Evolutionary conservation across 495 filamentous ascomycete genomes (phyloP), one percentile per base, ranked within the genome.

Genomic region (Pseudevernia furfuracea): DNA sequence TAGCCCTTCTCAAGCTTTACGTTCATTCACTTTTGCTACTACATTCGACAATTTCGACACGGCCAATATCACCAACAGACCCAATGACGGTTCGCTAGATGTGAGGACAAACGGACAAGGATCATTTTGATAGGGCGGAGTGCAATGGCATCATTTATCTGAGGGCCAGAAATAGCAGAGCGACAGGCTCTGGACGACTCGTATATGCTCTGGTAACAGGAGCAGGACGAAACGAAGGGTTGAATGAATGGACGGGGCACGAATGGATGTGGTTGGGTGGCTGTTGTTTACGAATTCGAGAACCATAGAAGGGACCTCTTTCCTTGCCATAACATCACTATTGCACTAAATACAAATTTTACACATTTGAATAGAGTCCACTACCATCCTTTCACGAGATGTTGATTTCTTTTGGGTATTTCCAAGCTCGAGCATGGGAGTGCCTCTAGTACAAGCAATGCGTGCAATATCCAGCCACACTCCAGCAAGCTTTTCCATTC

Each of bases 191-290:
- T 36, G 38, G 34, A 53, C 32, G 15, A 23, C n/a, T 30, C 41
- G n/a, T 34, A 52, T 7, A 37, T 46, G 53, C 39, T 58, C 61
- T 28, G 48, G 52, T 58, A 46, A 48, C n/a, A 48, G 61, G 61
- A 63, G 61, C 52, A 36, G 14, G 8, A 38, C 39, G 28, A 17
- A 23, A 19, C 28, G 23, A 43, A 48, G 9, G 34, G 4, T 38
- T 25, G 25, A 11, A 3, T 3, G 17, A 34, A 34, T 5, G 49
- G 28, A 53, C 28, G 8, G 15, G 49, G 28, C 17, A 55, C 15
- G 30, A 55, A 21, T 55, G 52, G 30, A 34, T 34, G 52, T 32
- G 28, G 15, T 34, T 8, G 4, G 17, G 30, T 10, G 52, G 15
- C 3, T 34, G 0, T 55, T 21, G 28, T 10, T 21, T 23, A 34